Evolutionary conservation across 2,329 filamentous ascomycete species (phyloP), one percentile per base, ranked within the genome.

Genomic region (Allantophomopsis cytisporea): DNA sequence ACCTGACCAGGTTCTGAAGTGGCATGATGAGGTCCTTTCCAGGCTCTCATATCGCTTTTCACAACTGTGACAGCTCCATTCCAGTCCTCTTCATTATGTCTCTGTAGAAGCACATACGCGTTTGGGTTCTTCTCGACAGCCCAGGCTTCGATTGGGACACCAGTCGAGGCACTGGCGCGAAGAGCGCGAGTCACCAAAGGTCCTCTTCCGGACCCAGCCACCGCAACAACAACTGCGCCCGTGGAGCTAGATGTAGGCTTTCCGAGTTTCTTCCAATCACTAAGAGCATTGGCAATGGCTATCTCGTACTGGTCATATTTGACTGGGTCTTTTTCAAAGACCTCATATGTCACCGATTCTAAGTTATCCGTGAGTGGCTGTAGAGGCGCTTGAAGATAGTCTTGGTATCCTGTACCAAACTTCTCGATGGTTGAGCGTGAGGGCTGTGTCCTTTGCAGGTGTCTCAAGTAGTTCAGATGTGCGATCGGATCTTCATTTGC

Each of bases 121-220:
- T 98, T 96, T 4, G 86, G 91, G 60, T 98, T 98, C 70, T 98
- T 98, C 61, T 98, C 91, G 3, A 98, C 76, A 0, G 85, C 91
- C 78, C 87, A 96, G 35, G 93, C 72, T 49, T 88, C 79, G 38
- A 96, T 82, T 15, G 76, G 68, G 3, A 95, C 80, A 2, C 80
- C 80, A 1, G 86, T 82, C 13, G 66, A 70, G 45, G 78, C 69
- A 50, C 86, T 89, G 11, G 91, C 93, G 43, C 76, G 76, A 18
- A 98, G 64, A 1, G 86, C 86, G 37, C 91, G 76, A 1, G 86
- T 91, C 12, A 98, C 88, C 1, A 98, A 70, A 4, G 91, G 91
- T 0, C 91, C 93, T 45, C 93, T 79, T 11, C 91, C 91, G 12
- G 93, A 89, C 8, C 91, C 91, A 2, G 88, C 91, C 8, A 98